A percentile compares a stretch with the other conserved stretches of the same genome.
phyloP scores from a whole-genome alignment of 176 grass and related monocot genomes.

The Areca catechu region DNA sequence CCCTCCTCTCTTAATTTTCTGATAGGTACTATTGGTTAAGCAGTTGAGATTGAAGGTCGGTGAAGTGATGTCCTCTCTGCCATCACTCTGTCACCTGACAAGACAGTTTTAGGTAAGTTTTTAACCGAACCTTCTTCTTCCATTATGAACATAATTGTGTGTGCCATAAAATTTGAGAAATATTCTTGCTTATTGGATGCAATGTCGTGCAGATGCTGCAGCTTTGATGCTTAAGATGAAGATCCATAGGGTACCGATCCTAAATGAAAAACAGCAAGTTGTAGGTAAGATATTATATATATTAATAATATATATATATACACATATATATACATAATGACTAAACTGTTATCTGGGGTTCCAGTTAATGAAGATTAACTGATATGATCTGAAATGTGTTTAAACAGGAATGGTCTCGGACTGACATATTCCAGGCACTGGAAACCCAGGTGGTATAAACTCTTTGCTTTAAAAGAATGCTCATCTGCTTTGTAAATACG shows the following conservation, averaged over 20 bases:
- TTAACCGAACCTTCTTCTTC: not conserved
- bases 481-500: conserved; percentile 14
- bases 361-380: no score
- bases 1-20: not conserved
- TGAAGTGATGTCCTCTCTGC: conserved; percentile 75
- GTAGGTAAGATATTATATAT: no score
- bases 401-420: conserved; percentile 46
- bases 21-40: conserved; percentile 16
- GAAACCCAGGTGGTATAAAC: conserved; percentile 26
- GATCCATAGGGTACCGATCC: conserved; percentile 72
- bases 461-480: not conserved
- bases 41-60: conserved; percentile 54
- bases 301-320: no score
- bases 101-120: conserved; percentile 57
- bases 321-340: not conserved
- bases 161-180: no score
- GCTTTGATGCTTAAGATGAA: conserved; percentile 76
- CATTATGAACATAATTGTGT: no score
- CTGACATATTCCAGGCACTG: conserved; percentile 39
- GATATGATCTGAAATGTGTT: no score
- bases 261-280: conserved; percentile 50
- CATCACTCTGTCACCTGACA: conserved; percentile 50
- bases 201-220: conserved; percentile 55
- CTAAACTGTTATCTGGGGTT: no score
- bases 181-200: not conserved